Conservation (phyloP, 345 rosid species). For the Citrus cavaleriei region DNA sequence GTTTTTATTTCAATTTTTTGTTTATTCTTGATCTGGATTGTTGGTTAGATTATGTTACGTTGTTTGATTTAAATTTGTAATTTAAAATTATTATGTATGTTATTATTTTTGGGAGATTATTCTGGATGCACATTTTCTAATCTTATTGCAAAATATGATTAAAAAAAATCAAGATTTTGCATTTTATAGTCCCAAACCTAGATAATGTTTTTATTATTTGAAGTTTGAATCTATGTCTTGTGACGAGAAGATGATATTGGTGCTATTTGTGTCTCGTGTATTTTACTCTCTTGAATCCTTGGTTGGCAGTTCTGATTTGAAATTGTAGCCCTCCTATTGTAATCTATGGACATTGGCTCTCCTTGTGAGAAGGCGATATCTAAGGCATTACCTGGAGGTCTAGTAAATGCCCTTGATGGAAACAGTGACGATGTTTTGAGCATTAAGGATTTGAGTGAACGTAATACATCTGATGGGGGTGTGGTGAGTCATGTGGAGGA, state of each 20-base stretch:
- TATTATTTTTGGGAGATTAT: neutral
- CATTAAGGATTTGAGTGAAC: constrained; percentile 28
- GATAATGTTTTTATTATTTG: too few species aligned
- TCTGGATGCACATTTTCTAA: neutral
- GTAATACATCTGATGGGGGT: constrained; percentile 29
- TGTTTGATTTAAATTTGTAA: neutral
- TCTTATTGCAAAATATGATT: neutral
- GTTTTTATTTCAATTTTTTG: neutral
- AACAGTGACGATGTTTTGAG: constrained; percentile 13
- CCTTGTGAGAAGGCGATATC: constrained; percentile 10
- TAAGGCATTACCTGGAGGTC: constrained; percentile 13
- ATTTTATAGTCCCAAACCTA: neutral
- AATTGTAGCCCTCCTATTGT: neutral
- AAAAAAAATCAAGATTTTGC: neutral
- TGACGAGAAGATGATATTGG: neutral
- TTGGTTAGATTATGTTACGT: neutral
- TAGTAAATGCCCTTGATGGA: constrained; percentile 34
- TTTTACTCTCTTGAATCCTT: neutral
- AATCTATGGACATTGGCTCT: constrained; percentile 42
- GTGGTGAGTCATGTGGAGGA: constrained; percentile 32
- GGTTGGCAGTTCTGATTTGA: constrained; percentile 1
- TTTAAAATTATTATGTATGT: too few species aligned
- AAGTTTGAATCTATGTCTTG: too few species aligned
- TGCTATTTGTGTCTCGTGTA: neutral
- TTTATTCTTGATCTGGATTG: neutral